Percentiles rank a stretch among this genome's conserved stretches.
phyloP scores from a whole-genome alignment of 2,329 filamentous ascomycete species.

The Penicillium olsonii region DNA sequence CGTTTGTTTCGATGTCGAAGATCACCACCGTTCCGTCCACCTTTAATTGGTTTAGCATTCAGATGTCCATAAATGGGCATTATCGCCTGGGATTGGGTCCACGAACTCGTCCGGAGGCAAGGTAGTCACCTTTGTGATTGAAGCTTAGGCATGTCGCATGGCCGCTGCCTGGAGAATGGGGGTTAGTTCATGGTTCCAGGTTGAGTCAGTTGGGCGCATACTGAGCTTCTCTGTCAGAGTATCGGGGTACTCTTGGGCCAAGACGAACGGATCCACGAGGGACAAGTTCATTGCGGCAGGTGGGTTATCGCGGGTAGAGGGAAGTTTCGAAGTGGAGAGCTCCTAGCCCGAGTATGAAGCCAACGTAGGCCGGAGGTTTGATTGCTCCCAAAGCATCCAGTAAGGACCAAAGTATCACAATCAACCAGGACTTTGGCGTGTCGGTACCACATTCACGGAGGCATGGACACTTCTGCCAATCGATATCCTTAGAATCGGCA shows the following conservation, averaged over 20 bases:
- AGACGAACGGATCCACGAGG: conserved; percentile 69
- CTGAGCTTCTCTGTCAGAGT: conserved; percentile 85
- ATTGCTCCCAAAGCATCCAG: conserved; percentile 29
- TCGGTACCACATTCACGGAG: neutral
- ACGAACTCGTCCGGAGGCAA: conserved; percentile 82
- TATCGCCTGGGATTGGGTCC: neutral
- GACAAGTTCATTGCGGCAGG: conserved; percentile 66
- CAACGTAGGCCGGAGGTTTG: conserved; percentile 24
- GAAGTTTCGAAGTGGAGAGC: conserved; percentile 4
- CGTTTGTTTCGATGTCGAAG: conserved; percentile 97
- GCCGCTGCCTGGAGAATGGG: conserved; percentile 53
- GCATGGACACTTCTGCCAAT: conserved; percentile 4
- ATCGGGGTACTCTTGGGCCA: conserved; percentile 84
- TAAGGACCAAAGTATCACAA: neutral
- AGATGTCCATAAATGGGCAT: neutral
- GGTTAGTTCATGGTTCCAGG: conserved; percentile 15
- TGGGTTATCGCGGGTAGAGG: neutral
- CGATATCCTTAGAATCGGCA: conserved; percentile 6
- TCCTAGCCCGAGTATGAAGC: conserved; percentile 19
- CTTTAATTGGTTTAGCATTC: conserved; percentile 36
- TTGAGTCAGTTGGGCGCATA: conserved; percentile 33
- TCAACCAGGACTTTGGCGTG: neutral
- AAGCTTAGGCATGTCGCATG: conserved; percentile 75
- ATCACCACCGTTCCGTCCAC: conserved; percentile 90
- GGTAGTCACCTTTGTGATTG: conserved; percentile 89